phyloP scores from a whole-genome alignment of 192 early-diverging fungal genomes.

The Dimargaris xerosporica region DNA sequence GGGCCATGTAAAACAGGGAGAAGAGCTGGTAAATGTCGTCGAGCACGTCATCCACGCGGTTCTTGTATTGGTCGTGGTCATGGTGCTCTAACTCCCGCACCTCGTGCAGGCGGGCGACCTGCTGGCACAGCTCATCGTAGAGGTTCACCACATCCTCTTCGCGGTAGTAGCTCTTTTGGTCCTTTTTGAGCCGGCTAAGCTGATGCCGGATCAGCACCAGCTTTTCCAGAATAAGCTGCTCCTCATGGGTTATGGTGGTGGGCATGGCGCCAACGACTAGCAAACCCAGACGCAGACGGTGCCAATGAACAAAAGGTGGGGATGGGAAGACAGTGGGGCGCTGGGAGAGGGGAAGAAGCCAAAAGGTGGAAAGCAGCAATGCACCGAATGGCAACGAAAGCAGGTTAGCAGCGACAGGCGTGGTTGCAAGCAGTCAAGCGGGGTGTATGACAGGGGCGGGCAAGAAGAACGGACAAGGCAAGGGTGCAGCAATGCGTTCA shows the following conservation, averaged over 20 bases:
- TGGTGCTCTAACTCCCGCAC: slow-evolving; percentile 30
- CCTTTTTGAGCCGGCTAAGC: slow-evolving; percentile 56
- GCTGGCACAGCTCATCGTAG: slow-evolving; percentile 40
- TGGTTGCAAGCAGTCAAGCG: too few relatives aligned
- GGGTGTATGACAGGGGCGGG: too few relatives aligned
- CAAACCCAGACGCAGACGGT: too few relatives aligned
- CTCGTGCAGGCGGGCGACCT: slow-evolving; percentile 26
- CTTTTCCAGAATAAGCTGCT: slow-evolving; percentile 46
- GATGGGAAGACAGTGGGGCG: too few relatives aligned
- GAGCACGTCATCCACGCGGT: slow-evolving; percentile 49
- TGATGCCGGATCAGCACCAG: slow-evolving; percentile 54
- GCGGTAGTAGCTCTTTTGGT: slow-evolving; percentile 48
- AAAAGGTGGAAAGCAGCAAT: too few relatives aligned
- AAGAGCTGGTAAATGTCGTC: slow-evolving; percentile 64
- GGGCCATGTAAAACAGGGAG: slow-evolving; percentile 58
- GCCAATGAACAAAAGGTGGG: too few relatives aligned
- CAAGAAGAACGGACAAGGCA: too few relatives aligned
- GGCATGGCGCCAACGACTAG: slow-evolving; percentile 14
- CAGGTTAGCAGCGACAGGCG: too few relatives aligned
- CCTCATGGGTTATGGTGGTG: slow-evolving; percentile 26
- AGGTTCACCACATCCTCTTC: slow-evolving; percentile 41
- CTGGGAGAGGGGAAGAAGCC: too few relatives aligned
- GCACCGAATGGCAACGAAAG: too few relatives aligned
- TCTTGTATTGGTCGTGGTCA: slow-evolving; percentile 33
- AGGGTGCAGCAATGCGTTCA: too few relatives aligned